Conservation (phyloP, 1,284 basidiomycete species). For the Boletus smithii region DNA sequence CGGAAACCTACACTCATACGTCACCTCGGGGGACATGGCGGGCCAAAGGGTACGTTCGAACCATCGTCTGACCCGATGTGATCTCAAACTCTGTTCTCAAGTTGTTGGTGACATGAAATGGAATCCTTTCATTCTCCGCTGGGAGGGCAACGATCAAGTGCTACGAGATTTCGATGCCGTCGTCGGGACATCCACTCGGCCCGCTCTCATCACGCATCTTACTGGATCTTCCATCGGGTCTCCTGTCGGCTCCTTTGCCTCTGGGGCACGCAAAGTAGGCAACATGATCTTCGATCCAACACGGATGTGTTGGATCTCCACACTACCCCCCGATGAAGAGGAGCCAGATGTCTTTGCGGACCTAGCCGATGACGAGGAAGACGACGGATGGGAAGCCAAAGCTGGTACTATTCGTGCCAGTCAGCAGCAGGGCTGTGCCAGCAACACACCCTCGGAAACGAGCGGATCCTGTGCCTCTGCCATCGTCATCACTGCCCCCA, state of each 20-base stretch:
- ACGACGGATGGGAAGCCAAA: slow-evolving; percentile 64
- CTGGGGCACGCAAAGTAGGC: slow-evolving; percentile 82
- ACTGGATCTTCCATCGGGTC: slow-evolving; percentile 78
- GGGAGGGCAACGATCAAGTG: slow-evolving; percentile 94
- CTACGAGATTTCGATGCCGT: slow-evolving; percentile 87
- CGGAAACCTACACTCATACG: slow-evolving; percentile 85
- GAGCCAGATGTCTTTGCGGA: slow-evolving; percentile 92
- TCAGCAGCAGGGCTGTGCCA: slow-evolving; percentile 40
- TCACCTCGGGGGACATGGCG: slow-evolving; percentile 69
- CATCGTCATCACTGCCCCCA: slow-evolving; percentile 44
- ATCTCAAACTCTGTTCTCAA: slow-evolving; percentile 33
- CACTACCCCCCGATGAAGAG: slow-evolving; percentile 80
- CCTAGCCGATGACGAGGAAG: slow-evolving; percentile 82
- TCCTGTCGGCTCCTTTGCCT: slow-evolving; percentile 72
- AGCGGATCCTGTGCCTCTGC: slow-evolving; percentile 38
- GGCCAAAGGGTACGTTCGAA: slow-evolving; percentile 68
- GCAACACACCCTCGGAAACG: slow-evolving; percentile 37
- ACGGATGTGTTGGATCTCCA: slow-evolving; percentile 92
- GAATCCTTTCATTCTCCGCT: slow-evolving; percentile 84
- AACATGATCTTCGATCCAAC: slow-evolving; percentile 97
- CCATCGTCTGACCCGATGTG: slow-evolving; percentile 6
- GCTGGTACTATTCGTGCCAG: slow-evolving; percentile 75
- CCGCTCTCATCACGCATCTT: slow-evolving; percentile 90
- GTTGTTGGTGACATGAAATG: slow-evolving; percentile 95
- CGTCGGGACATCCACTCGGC: slow-evolving; percentile 81